These are phyloP conservation scores for Wickerhamomyces chaumierensis DNA, from an alignment of 805 yeast genomes.

Conservation along the genomic window DNA sequence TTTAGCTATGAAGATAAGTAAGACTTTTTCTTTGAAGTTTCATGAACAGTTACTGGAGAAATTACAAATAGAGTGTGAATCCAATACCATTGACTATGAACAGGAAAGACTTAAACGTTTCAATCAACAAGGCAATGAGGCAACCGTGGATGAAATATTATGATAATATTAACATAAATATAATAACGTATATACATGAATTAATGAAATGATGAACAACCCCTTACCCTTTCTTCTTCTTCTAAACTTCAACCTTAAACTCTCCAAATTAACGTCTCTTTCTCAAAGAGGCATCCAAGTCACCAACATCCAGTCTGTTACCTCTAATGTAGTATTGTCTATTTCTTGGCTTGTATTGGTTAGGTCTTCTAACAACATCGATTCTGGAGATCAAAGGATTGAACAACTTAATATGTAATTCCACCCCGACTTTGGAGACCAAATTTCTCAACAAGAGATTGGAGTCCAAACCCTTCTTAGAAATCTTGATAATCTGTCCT, in stretches of 20 bases:
- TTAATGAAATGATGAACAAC: too few relatives aligned
- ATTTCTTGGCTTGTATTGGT: constrained; percentile 61
- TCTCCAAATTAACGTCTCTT: constrained; percentile 15
- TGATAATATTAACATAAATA: too few relatives aligned
- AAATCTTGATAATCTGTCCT: constrained; percentile 73
- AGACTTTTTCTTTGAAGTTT: neutral
- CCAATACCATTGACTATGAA: neutral
- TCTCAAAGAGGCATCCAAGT: constrained; percentile 38
- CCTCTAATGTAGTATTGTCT: constrained; percentile 88
- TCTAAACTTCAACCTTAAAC: too few relatives aligned
- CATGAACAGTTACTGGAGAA: neutral
- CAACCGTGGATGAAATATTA: too few relatives aligned
- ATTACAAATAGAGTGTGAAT: too few relatives aligned
- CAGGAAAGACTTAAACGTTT: neutral
- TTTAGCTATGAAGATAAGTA: neutral
- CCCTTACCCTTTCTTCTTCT: constrained; percentile 4
- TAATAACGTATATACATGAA: too few relatives aligned
- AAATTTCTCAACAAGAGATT: constrained; percentile 77
- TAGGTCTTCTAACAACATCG: constrained; percentile 69
- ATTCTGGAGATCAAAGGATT: constrained; percentile 69
- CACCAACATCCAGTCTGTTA: constrained; percentile 65
- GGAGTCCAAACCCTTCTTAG: constrained; percentile 61
- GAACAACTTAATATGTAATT: constrained; percentile 67
- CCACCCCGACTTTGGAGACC: constrained; percentile 75
- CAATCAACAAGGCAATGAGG: too few relatives aligned